Conservation (phyloP, 1,139 yeast species). For the Zygosaccharomyces pseudobailii region DNA sequence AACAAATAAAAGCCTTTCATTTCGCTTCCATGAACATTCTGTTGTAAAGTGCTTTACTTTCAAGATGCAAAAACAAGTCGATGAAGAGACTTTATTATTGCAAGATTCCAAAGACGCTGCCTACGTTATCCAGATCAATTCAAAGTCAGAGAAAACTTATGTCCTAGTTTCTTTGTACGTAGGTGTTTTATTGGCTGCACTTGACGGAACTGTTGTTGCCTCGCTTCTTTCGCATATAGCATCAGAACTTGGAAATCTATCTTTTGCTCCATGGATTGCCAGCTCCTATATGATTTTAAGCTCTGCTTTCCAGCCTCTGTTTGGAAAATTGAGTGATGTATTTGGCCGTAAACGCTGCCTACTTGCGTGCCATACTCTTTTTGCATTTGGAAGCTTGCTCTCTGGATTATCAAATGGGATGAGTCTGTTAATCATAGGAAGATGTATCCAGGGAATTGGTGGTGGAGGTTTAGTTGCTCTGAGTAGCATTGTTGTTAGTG, state of each 20-base stretch:
- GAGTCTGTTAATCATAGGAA: constrained; percentile 58
- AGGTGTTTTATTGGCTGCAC: constrained; percentile 51
- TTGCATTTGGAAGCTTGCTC: constrained; percentile 50
- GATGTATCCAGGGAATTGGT: constrained; percentile 57
- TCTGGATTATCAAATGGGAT: constrained; percentile 43
- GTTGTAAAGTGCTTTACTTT: background rate
- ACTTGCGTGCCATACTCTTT: constrained; percentile 43
- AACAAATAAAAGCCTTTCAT: background rate
- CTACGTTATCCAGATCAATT: constrained; percentile 2
- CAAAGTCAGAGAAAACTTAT: constrained; percentile 4
- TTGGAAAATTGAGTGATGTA: constrained; percentile 79
- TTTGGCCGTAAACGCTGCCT: constrained; percentile 64
- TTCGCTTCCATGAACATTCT: background rate
- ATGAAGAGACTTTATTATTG: constrained; percentile 4
- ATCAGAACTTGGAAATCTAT: constrained; percentile 51
- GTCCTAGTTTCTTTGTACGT: constrained; percentile 38
- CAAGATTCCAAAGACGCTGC: background rate
- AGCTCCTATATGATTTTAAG: constrained; percentile 54
- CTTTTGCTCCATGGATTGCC: constrained; percentile 54
- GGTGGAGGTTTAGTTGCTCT: constrained; percentile 57
- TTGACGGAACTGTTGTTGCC: constrained; percentile 59
- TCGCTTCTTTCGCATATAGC: constrained; percentile 56
- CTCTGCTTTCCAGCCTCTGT: constrained; percentile 66
- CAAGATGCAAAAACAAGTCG: background rate
- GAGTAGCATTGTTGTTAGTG: constrained; percentile 51